Evolutionary conservation across 2,329 filamentous ascomycete genomes (phyloP).

Genomic region (Diaporthe batatas): DNA sequence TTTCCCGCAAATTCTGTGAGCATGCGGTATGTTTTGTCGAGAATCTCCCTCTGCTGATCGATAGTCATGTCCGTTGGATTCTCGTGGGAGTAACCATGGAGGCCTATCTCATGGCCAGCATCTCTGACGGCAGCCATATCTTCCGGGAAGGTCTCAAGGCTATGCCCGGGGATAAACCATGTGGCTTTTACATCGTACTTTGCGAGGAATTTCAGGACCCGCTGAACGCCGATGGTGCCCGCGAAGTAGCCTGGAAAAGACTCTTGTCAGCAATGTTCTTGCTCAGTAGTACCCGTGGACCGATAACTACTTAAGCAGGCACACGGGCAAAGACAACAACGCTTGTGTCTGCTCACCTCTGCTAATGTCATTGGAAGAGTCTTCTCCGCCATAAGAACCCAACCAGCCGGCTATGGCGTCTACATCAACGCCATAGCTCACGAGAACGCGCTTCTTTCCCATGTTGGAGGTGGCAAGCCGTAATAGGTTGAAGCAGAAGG

Average conservation of each 20-base stretch:
- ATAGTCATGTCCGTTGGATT: slow-evolving; percentile 69
- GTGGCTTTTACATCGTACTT: slow-evolving; percentile 78
- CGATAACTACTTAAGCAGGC: too few species aligned
- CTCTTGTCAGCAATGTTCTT: background rate
- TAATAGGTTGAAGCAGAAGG: background rate
- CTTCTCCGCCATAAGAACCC: slow-evolving; percentile 51
- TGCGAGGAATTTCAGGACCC: slow-evolving; percentile 78
- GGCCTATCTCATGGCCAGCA: slow-evolving; percentile 62
- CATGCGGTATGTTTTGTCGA: slow-evolving; percentile 79
- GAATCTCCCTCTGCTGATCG: slow-evolving; percentile 80
- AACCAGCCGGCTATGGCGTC: slow-evolving; percentile 52
- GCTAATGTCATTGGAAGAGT: slow-evolving; percentile 51
- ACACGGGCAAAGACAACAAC: too few species aligned
- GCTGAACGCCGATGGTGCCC: slow-evolving; percentile 74
- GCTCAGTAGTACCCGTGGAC: too few species aligned
- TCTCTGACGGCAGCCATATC: slow-evolving; percentile 59
- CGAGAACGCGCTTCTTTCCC: slow-evolving; percentile 54
- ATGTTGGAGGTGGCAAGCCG: slow-evolving; percentile 43
- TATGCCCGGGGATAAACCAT: slow-evolving; percentile 64
- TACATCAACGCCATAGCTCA: slow-evolving; percentile 49
- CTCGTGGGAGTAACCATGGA: slow-evolving; percentile 55
- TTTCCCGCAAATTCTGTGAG: slow-evolving; percentile 79
- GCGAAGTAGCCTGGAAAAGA: slow-evolving; percentile 69
- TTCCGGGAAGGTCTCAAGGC: slow-evolving; percentile 49
- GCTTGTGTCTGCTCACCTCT: slow-evolving; percentile 44